Evolutionary conservation across 2,329 filamentous ascomycete genomes (phyloP).

Genomic region (Colletotrichum coccodes): DNA sequence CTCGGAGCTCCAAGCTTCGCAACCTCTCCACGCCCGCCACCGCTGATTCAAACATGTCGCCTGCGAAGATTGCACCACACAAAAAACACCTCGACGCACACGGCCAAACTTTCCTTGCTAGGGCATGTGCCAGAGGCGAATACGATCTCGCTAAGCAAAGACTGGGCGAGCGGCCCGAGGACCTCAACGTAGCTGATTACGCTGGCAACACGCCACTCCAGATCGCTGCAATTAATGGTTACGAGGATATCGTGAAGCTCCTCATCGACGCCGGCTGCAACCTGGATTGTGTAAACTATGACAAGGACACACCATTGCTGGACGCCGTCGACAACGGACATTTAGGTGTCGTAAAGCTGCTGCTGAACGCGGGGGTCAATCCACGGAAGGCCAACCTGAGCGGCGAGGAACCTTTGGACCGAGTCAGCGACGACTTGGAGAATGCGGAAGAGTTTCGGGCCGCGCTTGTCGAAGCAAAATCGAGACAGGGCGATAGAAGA

Average conservation of each 20-base stretch:
- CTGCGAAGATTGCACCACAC: slow-evolving; percentile 75
- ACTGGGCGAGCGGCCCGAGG: slow-evolving; percentile 82
- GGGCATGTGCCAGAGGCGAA: slow-evolving; percentile 88
- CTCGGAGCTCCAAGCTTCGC: slow-evolving; percentile 67
- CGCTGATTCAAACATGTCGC: slow-evolving; percentile 70
- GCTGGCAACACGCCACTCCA: slow-evolving; percentile 97
- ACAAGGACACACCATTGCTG: slow-evolving; percentile 92
- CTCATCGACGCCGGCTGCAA: slow-evolving; percentile 87
- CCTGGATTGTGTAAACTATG: slow-evolving; percentile 80
- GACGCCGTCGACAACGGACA: slow-evolving; percentile 98
- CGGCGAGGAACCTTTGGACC: slow-evolving; percentile 89
- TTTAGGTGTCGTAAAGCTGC: slow-evolving; percentile 83
- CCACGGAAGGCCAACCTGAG: slow-evolving; percentile 91
- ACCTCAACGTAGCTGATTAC: slow-evolving; percentile 90
- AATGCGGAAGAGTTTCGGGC: slow-evolving; percentile 83
- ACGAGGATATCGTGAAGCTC: slow-evolving; percentile 86
- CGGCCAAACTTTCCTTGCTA: slow-evolving; percentile 89
- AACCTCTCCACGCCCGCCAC: slow-evolving; percentile 65
- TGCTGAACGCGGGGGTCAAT: slow-evolving; percentile 89
- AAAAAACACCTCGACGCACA: slow-evolving; percentile 94
- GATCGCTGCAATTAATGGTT: slow-evolving; percentile 89
- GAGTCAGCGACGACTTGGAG: slow-evolving; percentile 79
- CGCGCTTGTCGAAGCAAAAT: slow-evolving; percentile 69
- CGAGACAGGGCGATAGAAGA: slow-evolving; percentile 63
- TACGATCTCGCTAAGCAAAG: slow-evolving; percentile 81